Base-by-base conservation (phyloP, 176 grass and related monocot genomes). In the Carex parvula region DNA sequence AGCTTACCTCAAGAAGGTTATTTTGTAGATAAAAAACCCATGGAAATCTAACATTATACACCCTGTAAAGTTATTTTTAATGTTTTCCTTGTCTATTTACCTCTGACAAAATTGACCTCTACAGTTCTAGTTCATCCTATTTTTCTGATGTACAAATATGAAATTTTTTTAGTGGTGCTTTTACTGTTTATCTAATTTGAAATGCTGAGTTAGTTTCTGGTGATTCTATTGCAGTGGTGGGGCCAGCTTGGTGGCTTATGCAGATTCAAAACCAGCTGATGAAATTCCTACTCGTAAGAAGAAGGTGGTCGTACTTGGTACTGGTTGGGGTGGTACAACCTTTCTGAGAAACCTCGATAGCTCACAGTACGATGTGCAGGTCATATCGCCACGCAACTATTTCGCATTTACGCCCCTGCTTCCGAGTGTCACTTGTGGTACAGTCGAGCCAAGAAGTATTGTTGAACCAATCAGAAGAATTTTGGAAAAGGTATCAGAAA, bases 331-430 rank as follows among this genome's bases (percentile, higher is more conserved):
- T 30, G 87, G 92, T 86, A 97, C 94, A 70, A 97, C 91, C 6
- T 97, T 97, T 80, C 39, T 97, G 67, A 92, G 90, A 80, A 97
- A 94, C 76, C 85, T 97, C 20, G 94, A 97, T 53, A 87, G 70
- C 86, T 89, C 52, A 6, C 29, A 86, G 60, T 97, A 97, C 41
- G 90, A 97, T 92, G 94, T 97, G 60, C 94, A 97, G 78, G 89
- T 97, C 29, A 91, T 97, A 87, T 97, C 94, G 10, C 94, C 94
- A 63, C 87, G 94, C 64, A 97, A 97, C 79, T 97, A 97, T 76
- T 97, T 97, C 52, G 89, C 90, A 1, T 97, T 97, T 54, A 97
- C 94, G 0, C 94, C 94, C 3, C 80, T 97, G 87, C 92, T 97
- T 48, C 94, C 94, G 3, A 97, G 94, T 79, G 90, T 97, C 62